Evolutionary conservation across 306 rosid genomes (phyloP).

Genomic region (Dicorynia guianensis): DNA sequence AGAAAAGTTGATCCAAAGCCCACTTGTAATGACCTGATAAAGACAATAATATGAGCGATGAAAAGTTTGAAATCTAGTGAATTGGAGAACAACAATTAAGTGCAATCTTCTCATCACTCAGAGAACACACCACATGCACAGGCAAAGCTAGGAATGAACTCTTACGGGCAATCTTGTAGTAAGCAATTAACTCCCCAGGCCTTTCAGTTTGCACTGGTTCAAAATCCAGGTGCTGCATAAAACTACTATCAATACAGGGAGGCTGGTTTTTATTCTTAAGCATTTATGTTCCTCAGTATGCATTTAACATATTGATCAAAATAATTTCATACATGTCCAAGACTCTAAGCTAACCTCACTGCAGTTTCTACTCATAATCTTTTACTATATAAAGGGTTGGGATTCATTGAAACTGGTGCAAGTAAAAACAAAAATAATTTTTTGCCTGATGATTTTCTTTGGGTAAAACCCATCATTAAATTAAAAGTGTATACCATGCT

Average conservation of each 20-base stretch:
- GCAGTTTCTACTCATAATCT: conserved; percentile 1
- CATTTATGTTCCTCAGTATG: conserved; percentile 9
- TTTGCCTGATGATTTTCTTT: no score
- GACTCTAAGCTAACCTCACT: not conserved
- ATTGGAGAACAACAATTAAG: not conserved
- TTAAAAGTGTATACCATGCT: no score
- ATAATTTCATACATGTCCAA: conserved; percentile 22
- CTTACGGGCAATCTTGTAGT: conserved; percentile 94
- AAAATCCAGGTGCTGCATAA: conserved; percentile 89
- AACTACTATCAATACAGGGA: conserved; percentile 41
- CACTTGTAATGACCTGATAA: conserved; percentile 93
- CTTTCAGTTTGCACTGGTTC: conserved; percentile 69
- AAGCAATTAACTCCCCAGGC: conserved; percentile 93
- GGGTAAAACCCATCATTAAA: no score
- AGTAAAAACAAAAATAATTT: no score
- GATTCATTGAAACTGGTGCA: no score
- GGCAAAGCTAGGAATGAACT: conserved; percentile 26
- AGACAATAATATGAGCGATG: conserved; percentile 20
- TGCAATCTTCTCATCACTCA: conserved; percentile 30
- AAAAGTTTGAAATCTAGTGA: not conserved
- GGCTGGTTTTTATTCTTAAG: conserved; percentile 25
- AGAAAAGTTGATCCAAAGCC: conserved; percentile 89
- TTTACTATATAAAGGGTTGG: not conserved
- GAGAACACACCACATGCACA: conserved; percentile 12
- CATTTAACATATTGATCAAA: conserved; percentile 30